Percentiles rank a stretch among this genome's conserved stretches.
Evolutionary conservation across 345 rosid species (phyloP).

Genomic region (Firmiana major): DNA sequence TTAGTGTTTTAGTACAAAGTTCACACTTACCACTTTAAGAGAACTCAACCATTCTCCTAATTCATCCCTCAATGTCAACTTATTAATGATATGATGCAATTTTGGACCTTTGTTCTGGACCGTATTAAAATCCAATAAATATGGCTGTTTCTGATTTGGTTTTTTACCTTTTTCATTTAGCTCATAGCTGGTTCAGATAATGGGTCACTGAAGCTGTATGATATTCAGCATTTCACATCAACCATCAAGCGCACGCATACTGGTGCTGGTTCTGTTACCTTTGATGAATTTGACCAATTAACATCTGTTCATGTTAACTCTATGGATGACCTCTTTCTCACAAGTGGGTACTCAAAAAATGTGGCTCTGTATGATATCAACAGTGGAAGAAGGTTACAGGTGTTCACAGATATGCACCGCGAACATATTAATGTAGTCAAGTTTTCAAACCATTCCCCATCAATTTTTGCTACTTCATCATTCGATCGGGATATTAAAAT

Average conservation of each 20-base stretch:
- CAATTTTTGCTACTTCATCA: constrained; percentile 88
- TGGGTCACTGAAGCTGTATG: constrained; percentile 78
- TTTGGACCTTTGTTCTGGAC: not conserved
- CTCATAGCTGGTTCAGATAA: constrained; percentile 94
- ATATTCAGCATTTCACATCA: constrained; percentile 50
- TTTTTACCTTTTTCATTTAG: constrained; percentile 33
- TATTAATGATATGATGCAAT: not conserved
- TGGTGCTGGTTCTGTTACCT: constrained; percentile 48
- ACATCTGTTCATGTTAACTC: constrained; percentile 93
- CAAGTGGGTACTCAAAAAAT: constrained; percentile 88
- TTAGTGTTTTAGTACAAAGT: constrained; percentile 7
- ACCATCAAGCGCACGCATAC: constrained; percentile 26
- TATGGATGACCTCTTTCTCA: constrained; percentile 79
- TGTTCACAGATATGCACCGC: constrained; percentile 81
- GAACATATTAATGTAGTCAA: constrained; percentile 92
- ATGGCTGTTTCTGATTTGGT: not conserved
- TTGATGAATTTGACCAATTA: constrained; percentile 84
- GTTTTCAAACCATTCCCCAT: constrained; percentile 86
- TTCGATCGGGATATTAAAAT: constrained; percentile 85
- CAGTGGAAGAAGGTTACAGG: constrained; percentile 64
- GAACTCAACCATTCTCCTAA: not conserved
- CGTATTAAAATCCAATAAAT: not conserved
- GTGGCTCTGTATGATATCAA: constrained; percentile 81
- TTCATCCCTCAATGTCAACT: not conserved
- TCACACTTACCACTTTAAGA: not conserved